Base-by-base conservation (phyloP, 208 protist species). In the Leishmania tropica region DNA sequence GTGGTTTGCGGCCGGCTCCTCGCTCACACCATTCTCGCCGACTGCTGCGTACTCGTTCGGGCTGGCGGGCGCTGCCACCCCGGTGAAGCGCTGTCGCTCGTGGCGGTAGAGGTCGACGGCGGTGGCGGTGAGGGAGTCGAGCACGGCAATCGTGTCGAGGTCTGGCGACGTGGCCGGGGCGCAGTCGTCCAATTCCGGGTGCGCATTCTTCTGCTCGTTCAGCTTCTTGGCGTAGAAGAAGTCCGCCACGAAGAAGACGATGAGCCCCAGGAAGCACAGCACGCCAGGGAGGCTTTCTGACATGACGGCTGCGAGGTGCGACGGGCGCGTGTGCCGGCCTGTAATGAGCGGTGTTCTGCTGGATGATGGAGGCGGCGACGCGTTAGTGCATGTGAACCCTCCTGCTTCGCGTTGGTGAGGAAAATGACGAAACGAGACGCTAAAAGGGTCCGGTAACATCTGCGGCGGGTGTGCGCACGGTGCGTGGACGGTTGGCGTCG, bases 131-230 rank as follows among this genome's bases (percentile, higher is more conserved):
- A 96, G 82, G 54, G 83, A 86, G 76, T 93, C 86, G 17, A 94
- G 73, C 47, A 92, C 89, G 54, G 84, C 84, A 28, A 84, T 81
- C n/a, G 93, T 87, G 81, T 96, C 93, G 68, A 94, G 76, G 81
- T 96, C 93, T 0, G 93, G 93, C 10, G 89, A 87, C 19, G 88
- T 83, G 64, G 78, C 68, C 6, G 93, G 93, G 15, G 90, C 86
- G 79, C 92, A 95, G 72, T 94, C 91, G 11, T 96, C 91, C 31
- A 96, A 76, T 83, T 94, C 88, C 13, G 90, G 89, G 84, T 92
- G 87, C 42, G 85, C 89, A 64, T 88, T 78, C 80, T 95, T 95
- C 62, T 89, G 86, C 37, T 79, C 42, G 74, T 87, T 89, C 24
- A 96, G 88, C 37, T 84, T 62, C 60, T 82, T 84, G 1, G 93